phyloP scores from a whole-genome alignment of 192 early-diverging fungal species.

The Helicostylum pulchrum region DNA sequence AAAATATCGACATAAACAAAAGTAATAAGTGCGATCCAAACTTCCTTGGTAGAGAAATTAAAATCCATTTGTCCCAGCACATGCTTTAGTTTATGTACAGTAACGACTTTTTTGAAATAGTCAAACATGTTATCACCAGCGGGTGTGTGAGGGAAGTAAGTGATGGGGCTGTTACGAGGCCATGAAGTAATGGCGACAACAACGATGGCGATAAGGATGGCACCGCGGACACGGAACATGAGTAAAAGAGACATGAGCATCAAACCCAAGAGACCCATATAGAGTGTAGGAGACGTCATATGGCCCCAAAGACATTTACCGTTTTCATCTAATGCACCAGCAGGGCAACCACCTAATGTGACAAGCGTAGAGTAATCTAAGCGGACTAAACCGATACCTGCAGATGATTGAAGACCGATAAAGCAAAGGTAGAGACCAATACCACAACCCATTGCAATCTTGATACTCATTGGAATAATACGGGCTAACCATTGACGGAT shows the following conservation, averaged over 20 bases:
- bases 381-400: slow-evolving; percentile 74
- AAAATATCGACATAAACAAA: slow-evolving; percentile 84
- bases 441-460: slow-evolving; percentile 72
- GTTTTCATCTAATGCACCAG: slow-evolving; percentile 48
- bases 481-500: slow-evolving; percentile 76
- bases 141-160: slow-evolving; percentile 69
- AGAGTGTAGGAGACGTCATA: slow-evolving; percentile 57
- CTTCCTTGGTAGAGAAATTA: slow-evolving; percentile 48
- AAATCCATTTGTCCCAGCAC: slow-evolving; percentile 63
- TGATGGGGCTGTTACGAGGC: slow-evolving; percentile 65
- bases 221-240: slow-evolving; percentile 64
- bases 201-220: slow-evolving; percentile 68
- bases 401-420: slow-evolving; percentile 76
- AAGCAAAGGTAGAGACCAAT: slow-evolving; percentile 79
- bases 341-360: slow-evolving; percentile 62
- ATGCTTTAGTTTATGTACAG: slow-evolving; percentile 17
- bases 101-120: slow-evolving; percentile 65
- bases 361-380: slow-evolving; percentile 64
- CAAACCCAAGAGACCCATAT: slow-evolving; percentile 55
- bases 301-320: slow-evolving; percentile 56
- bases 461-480: slow-evolving; percentile 64
- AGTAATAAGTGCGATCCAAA: slow-evolving; percentile 80
- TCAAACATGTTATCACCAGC: slow-evolving; percentile 61
- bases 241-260: slow-evolving; percentile 61
- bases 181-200: slow-evolving; percentile 72